phyloP scores from a whole-genome alignment of 148 eudicot species.

The Pharnaceum exiguum region DNA sequence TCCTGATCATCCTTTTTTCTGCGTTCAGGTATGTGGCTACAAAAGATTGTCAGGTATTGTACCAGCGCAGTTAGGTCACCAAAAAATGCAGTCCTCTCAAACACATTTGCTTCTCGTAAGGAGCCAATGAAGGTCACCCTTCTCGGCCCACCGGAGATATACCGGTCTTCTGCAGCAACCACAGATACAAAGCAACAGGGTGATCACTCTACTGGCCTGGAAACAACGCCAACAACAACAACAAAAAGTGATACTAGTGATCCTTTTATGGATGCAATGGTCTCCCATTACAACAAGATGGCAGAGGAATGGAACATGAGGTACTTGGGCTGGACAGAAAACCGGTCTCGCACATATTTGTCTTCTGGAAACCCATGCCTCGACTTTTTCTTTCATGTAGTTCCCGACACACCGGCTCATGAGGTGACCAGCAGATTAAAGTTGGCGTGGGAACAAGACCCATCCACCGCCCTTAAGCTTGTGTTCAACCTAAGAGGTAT shows the following conservation, averaged over 20 bases:
- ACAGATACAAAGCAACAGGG: too few species aligned
- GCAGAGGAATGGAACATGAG: too few species aligned
- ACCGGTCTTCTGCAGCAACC: not conserved
- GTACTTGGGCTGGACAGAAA: constrained; percentile 10
- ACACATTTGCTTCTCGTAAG: not conserved
- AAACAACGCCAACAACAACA: too few species aligned
- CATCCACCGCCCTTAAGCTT: constrained; percentile 13
- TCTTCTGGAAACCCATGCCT: constrained; percentile 18
- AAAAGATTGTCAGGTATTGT: not conserved
- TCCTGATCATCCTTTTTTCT: too few species aligned
- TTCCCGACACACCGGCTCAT: not conserved
- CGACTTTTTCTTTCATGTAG: constrained; percentile 17
- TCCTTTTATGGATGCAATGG: constrained; percentile 11
- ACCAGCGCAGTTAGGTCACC: not conserved
- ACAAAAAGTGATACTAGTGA: too few species aligned
- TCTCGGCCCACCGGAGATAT: constrained; percentile 6
- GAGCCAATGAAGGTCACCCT: not conserved
- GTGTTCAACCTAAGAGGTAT: constrained; percentile 18
- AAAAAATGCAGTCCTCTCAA: not conserved
- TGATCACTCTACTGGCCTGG: too few species aligned
- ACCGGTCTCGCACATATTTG: constrained; percentile 9
- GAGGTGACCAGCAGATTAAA: not conserved
- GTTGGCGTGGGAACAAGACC: constrained; percentile 8
- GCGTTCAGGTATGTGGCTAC: too few species aligned
- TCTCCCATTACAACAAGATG: constrained; percentile 5